These are phyloP conservation scores for Aspergillus tamarii DNA, from an alignment of 2,329 filamentous ascomycete genomes.

Conservation along the genomic window DNA sequence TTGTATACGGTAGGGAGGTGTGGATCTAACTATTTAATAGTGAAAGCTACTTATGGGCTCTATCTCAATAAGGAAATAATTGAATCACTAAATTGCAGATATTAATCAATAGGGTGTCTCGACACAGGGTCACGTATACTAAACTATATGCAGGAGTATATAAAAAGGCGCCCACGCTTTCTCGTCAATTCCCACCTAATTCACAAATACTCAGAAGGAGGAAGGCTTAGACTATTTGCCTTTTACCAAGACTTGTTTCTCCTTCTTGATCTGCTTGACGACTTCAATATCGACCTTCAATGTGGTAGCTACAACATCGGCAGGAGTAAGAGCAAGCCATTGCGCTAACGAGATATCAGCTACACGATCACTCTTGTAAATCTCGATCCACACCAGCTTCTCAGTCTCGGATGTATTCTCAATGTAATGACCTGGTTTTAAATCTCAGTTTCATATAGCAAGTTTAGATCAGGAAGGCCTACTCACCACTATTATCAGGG, in stretches of 20 bases:
- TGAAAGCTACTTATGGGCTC: background rate
- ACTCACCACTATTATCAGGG: slow-evolving; percentile 49
- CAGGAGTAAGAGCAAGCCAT: slow-evolving; percentile 69
- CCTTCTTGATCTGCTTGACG: slow-evolving; percentile 16
- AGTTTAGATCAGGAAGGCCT: fast-evolving
- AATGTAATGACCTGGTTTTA: slow-evolving; percentile 64
- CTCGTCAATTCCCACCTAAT: background rate
- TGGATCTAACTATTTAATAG: background rate
- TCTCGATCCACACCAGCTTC: slow-evolving; percentile 68
- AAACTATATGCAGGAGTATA: background rate
- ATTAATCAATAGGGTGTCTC: background rate
- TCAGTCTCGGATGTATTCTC: slow-evolving; percentile 66
- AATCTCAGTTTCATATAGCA: background rate
- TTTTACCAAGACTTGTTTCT: slow-evolving; percentile 11
- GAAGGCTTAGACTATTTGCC: background rate
- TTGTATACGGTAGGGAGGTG: background rate
- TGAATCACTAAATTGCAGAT: background rate
- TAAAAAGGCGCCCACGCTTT: background rate
- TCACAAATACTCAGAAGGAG: background rate
- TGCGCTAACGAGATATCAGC: slow-evolving; percentile 69
- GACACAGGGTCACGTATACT: background rate
- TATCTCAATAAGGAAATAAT: fast-evolving
- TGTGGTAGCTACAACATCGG: slow-evolving; percentile 11
- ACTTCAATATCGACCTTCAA: slow-evolving; percentile 16
- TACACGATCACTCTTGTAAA: slow-evolving; percentile 69